Evolutionary conservation across 2,329 filamentous ascomycete species (phyloP).

Genomic region (Botrytis elliptica): DNA sequence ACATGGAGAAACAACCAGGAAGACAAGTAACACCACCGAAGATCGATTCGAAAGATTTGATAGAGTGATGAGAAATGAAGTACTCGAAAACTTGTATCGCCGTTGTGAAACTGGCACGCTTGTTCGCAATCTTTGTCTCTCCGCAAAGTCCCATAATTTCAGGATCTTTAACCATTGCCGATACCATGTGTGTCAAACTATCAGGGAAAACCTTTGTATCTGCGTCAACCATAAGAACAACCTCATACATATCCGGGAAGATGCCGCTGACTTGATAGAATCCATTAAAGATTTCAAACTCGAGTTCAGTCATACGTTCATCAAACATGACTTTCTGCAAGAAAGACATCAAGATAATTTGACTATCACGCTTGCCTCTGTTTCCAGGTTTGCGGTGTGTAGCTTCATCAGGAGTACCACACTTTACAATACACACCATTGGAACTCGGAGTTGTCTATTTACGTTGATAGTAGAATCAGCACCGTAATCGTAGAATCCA

Average conservation of each 20-base stretch:
- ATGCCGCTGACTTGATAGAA: conserved; percentile 99
- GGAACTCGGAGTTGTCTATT: conserved; percentile 96
- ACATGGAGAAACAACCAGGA: conserved; percentile 99
- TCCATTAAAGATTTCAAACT: conserved; percentile 99
- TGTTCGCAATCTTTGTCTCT: conserved; percentile 99
- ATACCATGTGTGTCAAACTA: conserved; percentile 97
- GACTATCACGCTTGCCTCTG: conserved; percentile 96
- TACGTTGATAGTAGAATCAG: conserved; percentile 70
- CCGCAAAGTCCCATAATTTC: conserved; percentile 99
- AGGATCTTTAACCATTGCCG: conserved; percentile 97
- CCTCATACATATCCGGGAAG: conserved; percentile 95
- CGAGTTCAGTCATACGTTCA: conserved; percentile 98
- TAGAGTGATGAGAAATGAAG: conserved; percentile 96
- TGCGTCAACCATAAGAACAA: conserved; percentile 98
- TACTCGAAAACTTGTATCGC: conserved; percentile 99
- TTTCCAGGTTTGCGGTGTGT: conserved; percentile 87
- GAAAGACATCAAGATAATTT: conserved; percentile 99
- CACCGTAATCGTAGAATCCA: conserved; percentile 96
- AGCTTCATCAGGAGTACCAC: conserved; percentile 85
- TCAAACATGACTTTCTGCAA: conserved; percentile 99
- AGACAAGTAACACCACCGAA: conserved; percentile 99
- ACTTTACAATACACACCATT: conserved; percentile 96
- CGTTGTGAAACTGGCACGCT: conserved; percentile 88
- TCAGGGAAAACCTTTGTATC: conserved; percentile 99
- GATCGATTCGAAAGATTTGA: conserved; percentile 96